Conservation (phyloP, 1,284 basidiomycete species). For the Microbotryomycetes sp. region DNA sequence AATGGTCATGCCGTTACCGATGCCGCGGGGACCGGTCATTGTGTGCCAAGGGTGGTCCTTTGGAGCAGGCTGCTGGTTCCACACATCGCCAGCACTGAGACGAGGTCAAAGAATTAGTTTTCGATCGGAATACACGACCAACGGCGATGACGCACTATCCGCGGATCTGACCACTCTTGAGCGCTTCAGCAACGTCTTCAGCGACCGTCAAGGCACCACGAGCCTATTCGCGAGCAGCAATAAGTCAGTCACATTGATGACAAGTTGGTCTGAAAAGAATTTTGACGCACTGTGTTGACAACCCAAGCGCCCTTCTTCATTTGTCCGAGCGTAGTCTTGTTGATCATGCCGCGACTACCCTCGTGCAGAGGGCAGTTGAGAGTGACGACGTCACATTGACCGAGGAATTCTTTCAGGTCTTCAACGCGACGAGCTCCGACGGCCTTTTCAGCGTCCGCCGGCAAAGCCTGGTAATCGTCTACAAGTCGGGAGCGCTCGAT, state of each 20-base stretch:
- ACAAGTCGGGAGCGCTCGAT: no score
- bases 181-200: constrained; percentile 66
- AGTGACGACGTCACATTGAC: constrained; percentile 67
- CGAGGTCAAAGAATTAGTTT: neutral
- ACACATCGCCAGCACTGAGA: no score
- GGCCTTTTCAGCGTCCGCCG: constrained; percentile 60
- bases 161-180: constrained; percentile 57
- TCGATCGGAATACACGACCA: neutral
- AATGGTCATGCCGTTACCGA: constrained; percentile 37
- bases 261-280: neutral
- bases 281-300: constrained; percentile 35
- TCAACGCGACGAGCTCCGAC: constrained; percentile 69
- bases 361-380: constrained; percentile 90
- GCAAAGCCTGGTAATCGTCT: constrained; percentile 74
- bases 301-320: constrained; percentile 65
- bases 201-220: constrained; percentile 87
- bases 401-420: constrained; percentile 77
- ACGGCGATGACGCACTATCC: constrained; percentile 47
- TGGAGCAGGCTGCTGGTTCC: constrained; percentile 65
- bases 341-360: constrained; percentile 66
- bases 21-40: constrained; percentile 69
- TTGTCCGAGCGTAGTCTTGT: constrained; percentile 72
- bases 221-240: constrained; percentile 48
- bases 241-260: neutral
- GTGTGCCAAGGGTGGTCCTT: constrained; percentile 79